A percentile compares a stretch with the other conserved stretches of the same genome.
Conservation (phyloP, 257 asterid species). For the Fraxinus excelsior region DNA sequence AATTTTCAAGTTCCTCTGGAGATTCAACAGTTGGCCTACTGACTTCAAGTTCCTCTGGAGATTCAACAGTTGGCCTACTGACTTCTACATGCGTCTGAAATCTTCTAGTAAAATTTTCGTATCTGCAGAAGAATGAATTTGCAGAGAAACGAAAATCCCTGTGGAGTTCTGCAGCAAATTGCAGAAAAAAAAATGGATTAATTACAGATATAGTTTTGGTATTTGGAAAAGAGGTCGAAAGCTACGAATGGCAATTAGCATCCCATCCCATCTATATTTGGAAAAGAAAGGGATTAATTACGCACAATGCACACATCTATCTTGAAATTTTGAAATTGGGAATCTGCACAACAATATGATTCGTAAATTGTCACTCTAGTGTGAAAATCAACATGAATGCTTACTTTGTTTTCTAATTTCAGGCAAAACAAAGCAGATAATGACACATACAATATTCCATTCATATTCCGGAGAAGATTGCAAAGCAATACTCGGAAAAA, state of each 20-base stretch:
- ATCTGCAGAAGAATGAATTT: conserved; percentile 36
- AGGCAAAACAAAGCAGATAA: neutral
- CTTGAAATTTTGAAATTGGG: neutral
- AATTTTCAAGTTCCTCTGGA: conserved; percentile 30
- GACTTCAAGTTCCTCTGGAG: conserved; percentile 31
- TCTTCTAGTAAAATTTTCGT: conserved; percentile 39
- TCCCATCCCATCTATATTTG: neutral
- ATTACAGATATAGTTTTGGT: neutral
- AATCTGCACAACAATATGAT: neutral
- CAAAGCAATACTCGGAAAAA: neutral
- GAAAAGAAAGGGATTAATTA: too few species aligned
- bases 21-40: conserved; percentile 26
- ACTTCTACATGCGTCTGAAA: conserved; percentile 46
- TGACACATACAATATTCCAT: neutral
- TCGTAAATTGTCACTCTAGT: neutral
- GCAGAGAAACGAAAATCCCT: conserved; percentile 41
- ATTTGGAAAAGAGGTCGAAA: neutral
- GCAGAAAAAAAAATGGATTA: neutral
- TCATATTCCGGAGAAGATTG: neutral
- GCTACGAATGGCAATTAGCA: neutral
- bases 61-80: conserved; percentile 27
- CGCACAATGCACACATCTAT: too few species aligned
- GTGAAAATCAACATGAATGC: neutral
- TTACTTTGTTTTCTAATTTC: neutral
- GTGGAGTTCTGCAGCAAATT: conserved; percentile 40